Conservation (phyloP, 2,329 filamentous ascomycete genomes). For the Sphaerulina musiva region DNA sequence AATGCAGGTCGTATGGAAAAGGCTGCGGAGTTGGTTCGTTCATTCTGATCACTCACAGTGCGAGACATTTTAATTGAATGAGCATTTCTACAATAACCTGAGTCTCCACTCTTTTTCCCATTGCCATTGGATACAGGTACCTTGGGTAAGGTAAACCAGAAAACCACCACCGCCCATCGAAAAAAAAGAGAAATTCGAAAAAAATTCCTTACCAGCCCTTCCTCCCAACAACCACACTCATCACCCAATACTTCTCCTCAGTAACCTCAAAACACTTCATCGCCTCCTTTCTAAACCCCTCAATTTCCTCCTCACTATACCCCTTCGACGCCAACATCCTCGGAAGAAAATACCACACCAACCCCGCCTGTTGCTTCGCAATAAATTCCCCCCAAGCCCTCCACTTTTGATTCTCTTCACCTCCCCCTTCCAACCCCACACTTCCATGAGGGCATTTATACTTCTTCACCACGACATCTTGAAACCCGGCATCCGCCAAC, state of each 20-base stretch:
- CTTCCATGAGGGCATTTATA: conserved; percentile 18
- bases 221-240: conserved; percentile 12
- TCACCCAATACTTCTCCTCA: conserved; percentile 14
- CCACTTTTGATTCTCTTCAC: neutral
- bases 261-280: conserved; percentile 4
- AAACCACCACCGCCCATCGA: no score
- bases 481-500: conserved; percentile 20
- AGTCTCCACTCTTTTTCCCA: no score
- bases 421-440: neutral
- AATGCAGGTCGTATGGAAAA: no score
- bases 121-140: no score
- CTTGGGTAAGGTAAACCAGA: no score
- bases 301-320: conserved; percentile 8
- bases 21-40: no score
- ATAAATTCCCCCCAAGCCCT: conserved; percentile 15
- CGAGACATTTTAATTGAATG: no score
- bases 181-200: no score
- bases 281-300: conserved; percentile 9
- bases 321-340: conserved; percentile 5
- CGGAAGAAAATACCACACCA: conserved; percentile 13
- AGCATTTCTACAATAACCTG: no score
- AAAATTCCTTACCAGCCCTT: neutral
- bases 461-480: conserved; percentile 15
- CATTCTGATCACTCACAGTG: no score
- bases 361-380: neutral